A percentile compares a stretch with the other conserved stretches of the same genome.
These are phyloP conservation scores for Fusarium circinatum DNA, from an alignment of 2,329 filamentous ascomycete genomes.

Conservation along the genomic window DNA sequence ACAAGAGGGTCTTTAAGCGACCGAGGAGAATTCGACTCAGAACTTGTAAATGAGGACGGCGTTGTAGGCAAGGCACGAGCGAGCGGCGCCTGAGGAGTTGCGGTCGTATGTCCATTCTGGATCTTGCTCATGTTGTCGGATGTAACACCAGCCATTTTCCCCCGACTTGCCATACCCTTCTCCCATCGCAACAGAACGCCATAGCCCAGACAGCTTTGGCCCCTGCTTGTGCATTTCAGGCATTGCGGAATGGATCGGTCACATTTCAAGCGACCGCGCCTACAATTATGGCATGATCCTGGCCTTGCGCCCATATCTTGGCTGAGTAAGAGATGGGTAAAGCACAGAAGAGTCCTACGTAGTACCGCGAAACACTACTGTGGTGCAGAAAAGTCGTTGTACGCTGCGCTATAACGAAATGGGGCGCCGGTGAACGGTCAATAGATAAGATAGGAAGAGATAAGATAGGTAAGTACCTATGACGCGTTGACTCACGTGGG, in stretches of 20 bases:
- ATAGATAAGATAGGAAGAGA: background rate
- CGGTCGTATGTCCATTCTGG: accelerated
- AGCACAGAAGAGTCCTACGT: background rate
- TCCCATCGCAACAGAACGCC: background rate
- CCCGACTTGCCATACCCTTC: background rate
- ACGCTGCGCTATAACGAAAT: accelerated
- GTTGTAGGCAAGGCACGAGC: background rate
- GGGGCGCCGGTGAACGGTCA: background rate
- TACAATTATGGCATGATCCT: background rate
- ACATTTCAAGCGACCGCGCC: background rate
- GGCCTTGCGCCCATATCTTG: background rate
- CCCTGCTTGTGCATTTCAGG: background rate
- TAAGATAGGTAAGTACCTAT: background rate
- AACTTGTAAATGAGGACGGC: background rate
- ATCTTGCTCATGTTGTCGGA: background rate
- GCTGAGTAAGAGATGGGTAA: accelerated
- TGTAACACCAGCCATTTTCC: background rate
- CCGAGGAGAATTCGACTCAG: background rate
- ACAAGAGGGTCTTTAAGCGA: background rate
- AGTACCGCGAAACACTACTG: background rate
- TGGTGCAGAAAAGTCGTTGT: background rate
- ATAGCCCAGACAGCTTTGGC: background rate
- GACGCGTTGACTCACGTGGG: background rate
- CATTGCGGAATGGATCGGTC: background rate
- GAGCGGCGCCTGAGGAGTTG: accelerated